Base-by-base conservation (phyloP, 1,284 basidiomycete genomes). In the Puccinia hordei region DNA sequence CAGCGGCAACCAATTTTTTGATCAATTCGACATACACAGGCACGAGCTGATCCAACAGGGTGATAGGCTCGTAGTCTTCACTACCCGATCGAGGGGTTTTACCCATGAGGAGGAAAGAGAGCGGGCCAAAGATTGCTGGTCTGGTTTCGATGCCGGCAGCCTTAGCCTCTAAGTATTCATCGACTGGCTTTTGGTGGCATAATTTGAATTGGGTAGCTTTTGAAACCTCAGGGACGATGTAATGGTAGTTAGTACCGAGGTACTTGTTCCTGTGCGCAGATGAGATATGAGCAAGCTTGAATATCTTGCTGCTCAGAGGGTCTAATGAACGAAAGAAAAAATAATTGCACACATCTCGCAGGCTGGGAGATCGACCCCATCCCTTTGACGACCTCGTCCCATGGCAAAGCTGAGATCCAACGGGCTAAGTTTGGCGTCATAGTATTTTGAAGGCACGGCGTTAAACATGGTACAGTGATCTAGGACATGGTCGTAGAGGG, bases 221-320 rank as follows among this genome's bases (percentile, higher is more conserved):
- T 30, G 93, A 93, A 87, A 99, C 91, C 88, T 99, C 97, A 82
- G 95, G 96, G 82, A 98, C 96, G 87, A 99, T 94, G 86, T 92
- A 96, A 89, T 99, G 97, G 90, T 99, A 99, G 91, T 99, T 99
- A 81, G 95, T 98, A 89, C 99, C 96, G 87, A 98, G 99, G 94
- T 94, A 81, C 51, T 81, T 81, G 72, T 77, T 81, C 79, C 79
- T 81, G n/a, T 65, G 66, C 30, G 9, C 46, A 53, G 33, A 53
- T 33, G 33, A 35, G 24, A 27, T 4, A 71, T 27, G 27, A 19
- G 49, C 49, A 53, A 71, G 49, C 33, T 71, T 51, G 15, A 51
- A 22, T 12, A 19, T 12, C 30, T 24, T 30, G 1, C 0, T n/a
- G 33, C 35, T 30, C 27, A 41, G 22, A 9, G n/a, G 12, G 30